phyloP scores from a whole-genome alignment of 331 rosid genomes.

The Quercus lobata region DNA sequence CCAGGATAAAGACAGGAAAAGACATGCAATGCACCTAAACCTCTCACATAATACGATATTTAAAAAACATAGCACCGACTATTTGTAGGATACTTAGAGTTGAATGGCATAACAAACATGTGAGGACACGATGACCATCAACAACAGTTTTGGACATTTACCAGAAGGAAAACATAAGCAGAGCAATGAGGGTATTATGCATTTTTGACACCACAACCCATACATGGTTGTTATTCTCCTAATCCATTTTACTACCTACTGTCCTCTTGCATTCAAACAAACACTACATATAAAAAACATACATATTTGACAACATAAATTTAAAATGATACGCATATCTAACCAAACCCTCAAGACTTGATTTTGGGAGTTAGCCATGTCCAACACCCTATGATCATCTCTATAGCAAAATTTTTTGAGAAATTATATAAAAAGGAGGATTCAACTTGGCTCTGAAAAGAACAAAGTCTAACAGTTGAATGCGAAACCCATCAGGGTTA shows the following conservation, averaged over 20 bases:
- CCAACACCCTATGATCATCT: not conserved
- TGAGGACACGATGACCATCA: not conserved
- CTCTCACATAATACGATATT: not conserved
- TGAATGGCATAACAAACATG: not conserved
- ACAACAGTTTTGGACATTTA: not conserved
- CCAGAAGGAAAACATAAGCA: not conserved
- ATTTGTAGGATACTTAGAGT: not conserved
- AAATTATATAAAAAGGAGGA: not conserved
- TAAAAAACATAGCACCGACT: not conserved
- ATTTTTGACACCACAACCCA: not conserved
- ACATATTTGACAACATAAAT: too few species aligned
- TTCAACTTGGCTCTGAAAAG: not conserved
- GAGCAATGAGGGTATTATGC: not conserved
- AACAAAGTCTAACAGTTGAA: not conserved
- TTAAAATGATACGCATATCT: not conserved
- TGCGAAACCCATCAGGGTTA: not conserved
- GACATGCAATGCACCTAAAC: not conserved
- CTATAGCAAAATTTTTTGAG: not conserved
- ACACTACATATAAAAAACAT: not conserved
- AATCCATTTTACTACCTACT: not conserved
- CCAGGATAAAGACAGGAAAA: not conserved
- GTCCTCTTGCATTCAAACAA: not conserved
- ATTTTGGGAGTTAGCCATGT: not conserved
- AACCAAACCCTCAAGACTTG: not conserved
- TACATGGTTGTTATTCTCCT: not conserved